phyloP scores from a whole-genome alignment of 768 basidiomycete species.

The Chalciporus piperatus region DNA sequence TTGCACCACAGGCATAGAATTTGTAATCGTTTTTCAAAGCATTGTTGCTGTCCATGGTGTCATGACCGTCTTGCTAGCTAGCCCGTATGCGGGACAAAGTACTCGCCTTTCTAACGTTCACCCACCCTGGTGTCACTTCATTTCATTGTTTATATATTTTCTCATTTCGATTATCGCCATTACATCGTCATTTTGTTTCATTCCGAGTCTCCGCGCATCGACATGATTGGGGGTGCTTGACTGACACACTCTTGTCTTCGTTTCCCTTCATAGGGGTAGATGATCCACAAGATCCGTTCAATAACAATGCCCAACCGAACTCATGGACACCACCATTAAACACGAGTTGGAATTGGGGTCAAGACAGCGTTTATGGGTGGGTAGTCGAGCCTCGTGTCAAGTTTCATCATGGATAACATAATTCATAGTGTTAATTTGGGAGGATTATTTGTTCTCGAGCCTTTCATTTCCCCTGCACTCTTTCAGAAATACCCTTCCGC shows the following conservation, averaged over 20 bases:
- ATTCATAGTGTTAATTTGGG: slow-evolving; percentile 61
- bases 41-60: neutral
- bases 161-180: neutral
- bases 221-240: neutral
- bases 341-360: slow-evolving; percentile 67
- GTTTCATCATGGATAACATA: slow-evolving; percentile 8
- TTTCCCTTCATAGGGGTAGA: slow-evolving; percentile 45
- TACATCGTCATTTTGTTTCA: neutral
- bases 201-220: neutral
- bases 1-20: neutral
- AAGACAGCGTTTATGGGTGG: slow-evolving; percentile 61
- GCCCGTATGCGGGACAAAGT: neutral
- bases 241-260: slow-evolving; percentile 8
- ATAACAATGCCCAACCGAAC: slow-evolving; percentile 70
- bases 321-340: slow-evolving; percentile 80
- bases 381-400: slow-evolving; percentile 15
- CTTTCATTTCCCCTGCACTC: slow-evolving; percentile 66
- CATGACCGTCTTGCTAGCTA: neutral
- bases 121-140: too few relatives aligned
- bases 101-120: neutral
- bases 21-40: neutral
- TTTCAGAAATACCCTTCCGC: slow-evolving; percentile 58
- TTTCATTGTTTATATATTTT: neutral
- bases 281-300: slow-evolving; percentile 73
- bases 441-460: slow-evolving; percentile 76